Conservation (phyloP, 2,329 filamentous ascomycete genomes). For the Zasmidium citrigriseum region DNA sequence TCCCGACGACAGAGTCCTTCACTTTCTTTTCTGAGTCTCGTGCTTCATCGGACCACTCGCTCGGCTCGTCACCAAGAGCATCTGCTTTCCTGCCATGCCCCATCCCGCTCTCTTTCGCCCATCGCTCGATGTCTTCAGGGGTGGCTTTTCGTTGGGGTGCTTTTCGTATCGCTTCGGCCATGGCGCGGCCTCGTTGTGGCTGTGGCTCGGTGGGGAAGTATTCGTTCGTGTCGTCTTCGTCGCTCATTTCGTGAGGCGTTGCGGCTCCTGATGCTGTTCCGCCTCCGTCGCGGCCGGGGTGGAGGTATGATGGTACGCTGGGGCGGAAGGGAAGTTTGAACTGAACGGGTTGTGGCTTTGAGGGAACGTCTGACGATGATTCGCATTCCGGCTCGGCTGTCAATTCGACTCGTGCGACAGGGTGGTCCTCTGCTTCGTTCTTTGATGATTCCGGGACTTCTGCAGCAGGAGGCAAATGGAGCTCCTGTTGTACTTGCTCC, state of each 20-base stretch:
- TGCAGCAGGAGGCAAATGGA: conserved; percentile 17
- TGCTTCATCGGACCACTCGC: conserved; percentile 21
- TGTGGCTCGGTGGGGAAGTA: conserved; percentile 28
- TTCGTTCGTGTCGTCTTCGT: conserved; percentile 34
- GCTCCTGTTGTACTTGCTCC: conserved; percentile 27
- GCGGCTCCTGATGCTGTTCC: conserved; percentile 34
- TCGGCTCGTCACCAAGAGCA: conserved; percentile 46
- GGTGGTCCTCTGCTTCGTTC: conserved; percentile 16
- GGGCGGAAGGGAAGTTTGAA: conserved; percentile 12
- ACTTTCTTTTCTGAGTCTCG: conserved; percentile 4
- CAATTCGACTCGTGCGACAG: conserved; percentile 7
- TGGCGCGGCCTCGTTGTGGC: conserved; percentile 34
- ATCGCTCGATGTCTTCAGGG: conserved; percentile 38
- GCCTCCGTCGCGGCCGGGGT: conserved; percentile 36
- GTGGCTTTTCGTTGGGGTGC: conserved; percentile 51
- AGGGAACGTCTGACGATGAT: not conserved
- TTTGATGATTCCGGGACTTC: conserved; percentile 8
- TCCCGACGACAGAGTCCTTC: conserved; percentile 1
- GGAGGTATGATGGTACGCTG: conserved; percentile 21
- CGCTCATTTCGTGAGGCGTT: conserved; percentile 44
- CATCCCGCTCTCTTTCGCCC: conserved; percentile 52
- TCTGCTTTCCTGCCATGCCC: conserved; percentile 46
- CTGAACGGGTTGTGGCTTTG: not conserved
- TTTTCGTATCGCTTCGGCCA: conserved; percentile 34
- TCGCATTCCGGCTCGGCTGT: not conserved